phyloP scores from a whole-genome alignment of 2,329 filamentous ascomycete genomes.

The Chrysosporium queenslandicum region DNA sequence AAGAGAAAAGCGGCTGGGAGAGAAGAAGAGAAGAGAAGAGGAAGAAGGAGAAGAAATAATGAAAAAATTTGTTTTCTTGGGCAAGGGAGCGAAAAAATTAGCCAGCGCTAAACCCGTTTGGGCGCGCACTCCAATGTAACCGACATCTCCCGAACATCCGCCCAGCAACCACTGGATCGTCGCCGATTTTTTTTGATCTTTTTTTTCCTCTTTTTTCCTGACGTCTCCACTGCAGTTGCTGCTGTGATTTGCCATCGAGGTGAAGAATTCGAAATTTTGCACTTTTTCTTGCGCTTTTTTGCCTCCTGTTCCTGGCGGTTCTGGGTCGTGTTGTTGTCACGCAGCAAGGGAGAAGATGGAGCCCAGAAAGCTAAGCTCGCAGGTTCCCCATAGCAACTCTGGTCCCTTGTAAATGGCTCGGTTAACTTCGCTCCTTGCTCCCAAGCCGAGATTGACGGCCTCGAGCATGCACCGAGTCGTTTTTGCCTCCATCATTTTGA shows the following conservation, averaged over 20 bases:
- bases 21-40: slow-evolving; percentile 26
- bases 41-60: slow-evolving; percentile 25
- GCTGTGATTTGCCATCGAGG: slow-evolving; percentile 1
- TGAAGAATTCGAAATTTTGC: not conserved
- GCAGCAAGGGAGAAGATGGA: not conserved
- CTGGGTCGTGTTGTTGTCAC: not conserved
- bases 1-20: slow-evolving; percentile 26
- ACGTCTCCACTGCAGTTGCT: not conserved
- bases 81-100: slow-evolving; percentile 13
- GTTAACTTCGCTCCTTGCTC: slow-evolving; percentile 8
- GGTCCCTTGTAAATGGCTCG: not conserved
- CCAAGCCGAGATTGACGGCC: not conserved
- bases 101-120: slow-evolving; percentile 16
- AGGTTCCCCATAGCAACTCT: not conserved
- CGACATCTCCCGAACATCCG: slow-evolving; percentile 17
- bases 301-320: slow-evolving; percentile 4
- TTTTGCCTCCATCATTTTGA: too few species aligned
- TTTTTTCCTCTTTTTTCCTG: not conserved
- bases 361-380: slow-evolving; percentile 5
- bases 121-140: slow-evolving; percentile 10
- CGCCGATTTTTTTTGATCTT: not conserved
- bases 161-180: slow-evolving; percentile 3
- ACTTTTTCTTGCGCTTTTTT: not conserved
- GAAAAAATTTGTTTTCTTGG: slow-evolving; percentile 17
- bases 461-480: too few species aligned